phyloP scores from a whole-genome alignment of 768 basidiomycete species.

The Leucogyrophana mollusca region DNA sequence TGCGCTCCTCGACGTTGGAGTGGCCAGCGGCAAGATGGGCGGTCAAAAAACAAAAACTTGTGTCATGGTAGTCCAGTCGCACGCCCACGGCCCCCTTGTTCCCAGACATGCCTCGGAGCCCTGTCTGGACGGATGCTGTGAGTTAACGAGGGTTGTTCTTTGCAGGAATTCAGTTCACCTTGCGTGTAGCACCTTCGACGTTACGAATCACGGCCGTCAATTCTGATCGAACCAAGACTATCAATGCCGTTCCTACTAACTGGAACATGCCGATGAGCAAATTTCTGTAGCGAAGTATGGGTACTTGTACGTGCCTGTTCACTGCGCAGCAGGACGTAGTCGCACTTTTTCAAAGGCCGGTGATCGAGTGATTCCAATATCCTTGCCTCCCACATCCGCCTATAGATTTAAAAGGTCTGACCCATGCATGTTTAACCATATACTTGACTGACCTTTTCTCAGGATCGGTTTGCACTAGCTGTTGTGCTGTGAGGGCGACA shows the following conservation, averaged over 20 bases:
- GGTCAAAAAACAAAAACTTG: constrained; percentile 92
- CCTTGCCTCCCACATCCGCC: constrained; percentile 82
- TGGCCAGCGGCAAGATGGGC: constrained; percentile 98
- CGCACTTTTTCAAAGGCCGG: constrained; percentile 62
- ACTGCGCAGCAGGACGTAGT: constrained; percentile 86
- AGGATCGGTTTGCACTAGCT: constrained; percentile 94
- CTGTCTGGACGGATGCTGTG: constrained; percentile 52
- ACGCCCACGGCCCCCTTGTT: constrained; percentile 97
- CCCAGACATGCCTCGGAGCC: constrained; percentile 89
- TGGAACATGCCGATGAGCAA: constrained; percentile 27
- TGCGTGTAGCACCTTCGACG: constrained; percentile 89
- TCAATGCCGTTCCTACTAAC: constrained; percentile 93
- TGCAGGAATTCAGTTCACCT: constrained; percentile 48
- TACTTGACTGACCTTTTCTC: constrained; percentile 70
- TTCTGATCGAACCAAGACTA: constrained; percentile 79
- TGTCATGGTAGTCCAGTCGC: constrained; percentile 87
- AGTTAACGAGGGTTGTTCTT: constrained; percentile 5
- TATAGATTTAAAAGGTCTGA: constrained; percentile 27
- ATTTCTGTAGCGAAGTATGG: neutral
- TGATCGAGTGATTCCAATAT: constrained; percentile 77
- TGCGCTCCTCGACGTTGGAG: constrained; percentile 83
- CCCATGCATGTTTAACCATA: neutral
- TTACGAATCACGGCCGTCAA: constrained; percentile 80
- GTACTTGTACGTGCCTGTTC: constrained; percentile 71
- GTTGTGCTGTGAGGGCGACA: constrained; percentile 95